Conservation (phyloP, 2,329 filamentous ascomycete genomes). For the Penicillium sumatraense region DNA sequence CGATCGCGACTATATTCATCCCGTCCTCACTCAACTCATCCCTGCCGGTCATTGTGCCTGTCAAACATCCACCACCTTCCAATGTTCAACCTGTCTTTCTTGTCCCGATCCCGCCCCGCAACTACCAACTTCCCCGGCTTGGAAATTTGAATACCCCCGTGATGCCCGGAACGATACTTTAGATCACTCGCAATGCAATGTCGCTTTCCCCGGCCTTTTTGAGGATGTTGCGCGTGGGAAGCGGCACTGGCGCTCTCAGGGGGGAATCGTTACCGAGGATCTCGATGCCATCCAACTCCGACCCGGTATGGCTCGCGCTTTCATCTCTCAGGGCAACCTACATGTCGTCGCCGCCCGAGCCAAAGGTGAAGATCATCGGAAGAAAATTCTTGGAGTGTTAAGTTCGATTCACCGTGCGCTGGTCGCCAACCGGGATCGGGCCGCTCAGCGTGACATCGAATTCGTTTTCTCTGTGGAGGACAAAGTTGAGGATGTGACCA, state of each 20-base stretch:
- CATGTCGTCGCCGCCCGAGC: slow-evolving; percentile 36
- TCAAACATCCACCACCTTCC: slow-evolving; percentile 43
- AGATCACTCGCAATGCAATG: slow-evolving; percentile 32
- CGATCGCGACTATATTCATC: slow-evolving; percentile 41
- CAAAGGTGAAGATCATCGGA: slow-evolving; percentile 42
- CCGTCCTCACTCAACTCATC: slow-evolving; percentile 43
- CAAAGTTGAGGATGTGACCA: slow-evolving; percentile 49
- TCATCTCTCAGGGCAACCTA: slow-evolving; percentile 38
- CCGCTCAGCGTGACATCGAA: slow-evolving; percentile 49
- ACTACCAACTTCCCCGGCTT: slow-evolving; percentile 20
- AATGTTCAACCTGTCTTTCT: slow-evolving; percentile 41
- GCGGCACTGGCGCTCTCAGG: slow-evolving; percentile 33
- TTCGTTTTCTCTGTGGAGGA: slow-evolving; percentile 52
- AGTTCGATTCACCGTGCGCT: slow-evolving; percentile 56
- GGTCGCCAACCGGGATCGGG: slow-evolving; percentile 39
- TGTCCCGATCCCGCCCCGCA: slow-evolving; percentile 26
- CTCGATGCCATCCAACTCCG: slow-evolving; percentile 34
- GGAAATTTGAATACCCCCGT: slow-evolving; percentile 38
- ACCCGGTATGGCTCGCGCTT: slow-evolving; percentile 40
- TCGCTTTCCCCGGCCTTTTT: slow-evolving; percentile 42
- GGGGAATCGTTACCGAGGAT: slow-evolving; percentile 30
- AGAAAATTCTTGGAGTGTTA: slow-evolving; percentile 47
- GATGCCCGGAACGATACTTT: slow-evolving; percentile 39
- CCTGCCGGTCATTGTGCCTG: slow-evolving; percentile 46
- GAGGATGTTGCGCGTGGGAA: slow-evolving; percentile 39